A percentile compares a stretch with the other conserved stretches of the same genome.
phyloP scores from a whole-genome alignment of 225 moss, liverwort and hornwort genomes.

The Climacium dendroides region DNA sequence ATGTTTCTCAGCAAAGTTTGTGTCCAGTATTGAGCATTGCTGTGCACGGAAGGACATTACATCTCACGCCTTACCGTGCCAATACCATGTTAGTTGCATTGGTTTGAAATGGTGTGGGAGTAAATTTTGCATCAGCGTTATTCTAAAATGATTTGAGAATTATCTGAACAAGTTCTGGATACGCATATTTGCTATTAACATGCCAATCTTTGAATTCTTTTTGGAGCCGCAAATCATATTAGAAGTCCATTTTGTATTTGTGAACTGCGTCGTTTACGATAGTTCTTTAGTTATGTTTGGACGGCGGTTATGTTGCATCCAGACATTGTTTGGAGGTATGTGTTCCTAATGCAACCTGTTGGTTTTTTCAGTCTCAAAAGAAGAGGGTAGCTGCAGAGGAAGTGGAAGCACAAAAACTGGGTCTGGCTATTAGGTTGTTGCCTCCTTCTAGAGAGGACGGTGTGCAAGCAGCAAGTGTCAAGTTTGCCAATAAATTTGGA shows the following conservation, averaged over 20 bases:
- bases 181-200: background rate
- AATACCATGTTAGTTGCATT: background rate
- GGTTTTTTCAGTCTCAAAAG: slow-evolving; percentile 57
- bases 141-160: background rate
- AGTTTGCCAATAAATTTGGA: slow-evolving; percentile 64
- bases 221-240: background rate
- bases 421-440: slow-evolving; percentile 71
- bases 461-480: slow-evolving; percentile 54
- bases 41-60: background rate
- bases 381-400: slow-evolving; percentile 78
- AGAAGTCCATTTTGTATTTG: background rate
- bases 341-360: background rate
- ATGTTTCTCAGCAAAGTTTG: background rate
- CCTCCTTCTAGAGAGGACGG: slow-evolving; percentile 57
- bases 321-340: background rate
- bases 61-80: background rate
- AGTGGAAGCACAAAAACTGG: slow-evolving; percentile 63
- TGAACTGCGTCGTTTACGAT: background rate
- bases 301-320: background rate
- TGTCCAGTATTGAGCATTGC: background rate
- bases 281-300: background rate
- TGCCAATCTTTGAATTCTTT: background rate
- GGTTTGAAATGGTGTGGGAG: background rate
- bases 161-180: background rate
- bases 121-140: background rate